Evolutionary conservation across 2,329 filamentous ascomycete genomes (phyloP), one percentile per base, ranked within the genome.

Genomic region (Zymoseptoria pseudotritici): DNA sequence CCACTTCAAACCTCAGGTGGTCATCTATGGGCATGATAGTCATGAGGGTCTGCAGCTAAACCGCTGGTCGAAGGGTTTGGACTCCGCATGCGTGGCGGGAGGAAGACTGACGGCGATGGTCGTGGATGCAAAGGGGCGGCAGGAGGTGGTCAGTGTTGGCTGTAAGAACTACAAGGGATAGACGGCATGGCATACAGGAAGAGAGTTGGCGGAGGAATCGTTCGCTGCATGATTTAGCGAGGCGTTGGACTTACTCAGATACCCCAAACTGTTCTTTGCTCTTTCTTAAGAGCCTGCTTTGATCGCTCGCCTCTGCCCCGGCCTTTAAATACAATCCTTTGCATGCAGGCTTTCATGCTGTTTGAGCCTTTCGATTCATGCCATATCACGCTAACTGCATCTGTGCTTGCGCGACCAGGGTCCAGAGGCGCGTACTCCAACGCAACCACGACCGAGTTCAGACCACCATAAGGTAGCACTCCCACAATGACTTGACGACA

Each of bases 21-120:
- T 96, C 50, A 81, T 96, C 59, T 97, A 96, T 74, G 92, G 92
- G 4, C 93, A 97, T 72, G 90, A 97, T 72, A 84, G 90, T 21
- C 86, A 86, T 68, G 76, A 77, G 2, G 91, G 91, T 0, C 81
- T 95, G 24, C 82, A 83, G 69, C 74, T 88, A 19, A 74, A 83
- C 55, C 79, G 82, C 54, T 95, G 90, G 74, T 89, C 87, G 3
- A 90, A 91, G 70, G 94, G 94, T 0, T 78, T 97, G 53, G 94
- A 97, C 74, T 89, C 88, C 0, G 87, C 86, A 0, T 97, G 94
- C 72, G 85, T 90, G 2, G 83, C 83, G 63, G 92, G 91, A 10
- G 86, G 86, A 1, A 80, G 84, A 63, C 77, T 99, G 65, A 90
- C 88, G 0, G 92, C 89, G 1, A 74, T 96, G 60, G 80, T 97